phyloP scores from a whole-genome alignment of 805 yeast species.

The Ogataea ramenticola region DNA sequence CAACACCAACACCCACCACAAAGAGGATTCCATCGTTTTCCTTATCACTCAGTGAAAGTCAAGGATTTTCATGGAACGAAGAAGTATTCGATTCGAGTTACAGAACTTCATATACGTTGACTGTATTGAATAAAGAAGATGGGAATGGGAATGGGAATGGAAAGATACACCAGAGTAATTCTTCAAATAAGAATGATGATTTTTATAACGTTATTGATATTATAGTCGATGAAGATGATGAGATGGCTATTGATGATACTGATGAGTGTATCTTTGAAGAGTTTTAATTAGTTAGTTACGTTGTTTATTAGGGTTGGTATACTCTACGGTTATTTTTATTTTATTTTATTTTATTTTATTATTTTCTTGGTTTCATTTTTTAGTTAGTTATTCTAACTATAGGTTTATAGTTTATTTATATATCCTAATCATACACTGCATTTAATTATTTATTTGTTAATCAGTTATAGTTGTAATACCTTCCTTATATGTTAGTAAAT shows the following conservation, averaged over 20 bases:
- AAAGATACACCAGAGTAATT: too few species aligned
- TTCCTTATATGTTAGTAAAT: too few species aligned
- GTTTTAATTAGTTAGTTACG: not conserved
- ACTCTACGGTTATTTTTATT: not conserved
- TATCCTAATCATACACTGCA: too few species aligned
- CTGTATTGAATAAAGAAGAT: not conserved
- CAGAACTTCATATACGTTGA: not conserved
- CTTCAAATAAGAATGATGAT: too few species aligned
- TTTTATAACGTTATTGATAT: constrained; percentile 22
- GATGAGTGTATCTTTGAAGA: not conserved
- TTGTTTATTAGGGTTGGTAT: not conserved
- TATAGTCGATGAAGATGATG: constrained; percentile 10
- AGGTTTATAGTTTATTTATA: too few species aligned
- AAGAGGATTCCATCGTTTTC: constrained; percentile 27
- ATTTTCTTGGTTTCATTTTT: too few species aligned
- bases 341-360: not conserved
- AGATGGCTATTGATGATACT: constrained; percentile 3
- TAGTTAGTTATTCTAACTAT: too few species aligned
- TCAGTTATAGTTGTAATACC: too few species aligned
- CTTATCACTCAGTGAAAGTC: constrained; percentile 51
- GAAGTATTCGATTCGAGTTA: constrained; percentile 41
- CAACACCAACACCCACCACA: not conserved
- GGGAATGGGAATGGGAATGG: too few species aligned
- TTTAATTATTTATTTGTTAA: too few species aligned
- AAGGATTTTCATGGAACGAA: constrained; percentile 73